A percentile compares a stretch with the other conserved stretches of the same genome.
Evolutionary conservation across 768 basidiomycete species (phyloP).

Genomic region (Lyophyllum semitale): DNA sequence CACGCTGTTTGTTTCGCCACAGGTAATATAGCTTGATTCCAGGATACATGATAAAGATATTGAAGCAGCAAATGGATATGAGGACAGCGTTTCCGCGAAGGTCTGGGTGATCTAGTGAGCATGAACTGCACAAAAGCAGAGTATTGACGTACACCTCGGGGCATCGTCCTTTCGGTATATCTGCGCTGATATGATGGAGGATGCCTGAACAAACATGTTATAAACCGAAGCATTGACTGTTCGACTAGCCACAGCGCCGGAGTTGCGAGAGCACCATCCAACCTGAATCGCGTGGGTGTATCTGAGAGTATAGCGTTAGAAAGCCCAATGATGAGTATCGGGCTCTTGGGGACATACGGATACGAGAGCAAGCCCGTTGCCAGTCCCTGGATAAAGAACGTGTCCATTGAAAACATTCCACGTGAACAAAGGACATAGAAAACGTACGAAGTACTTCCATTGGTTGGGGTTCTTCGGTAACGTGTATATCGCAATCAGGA

Average conservation of each 20-base stretch:
- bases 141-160: constrained; percentile 46
- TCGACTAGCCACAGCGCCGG: constrained; percentile 59
- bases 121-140: neutral
- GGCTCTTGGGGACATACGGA: constrained; percentile 31
- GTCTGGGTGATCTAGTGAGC: constrained; percentile 32
- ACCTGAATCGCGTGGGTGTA: constrained; percentile 57
- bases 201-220: constrained; percentile 57
- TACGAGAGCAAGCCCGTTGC: constrained; percentile 46
- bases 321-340: constrained; percentile 17
- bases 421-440: neutral
- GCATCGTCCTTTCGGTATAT: constrained; percentile 62
- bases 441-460: constrained; percentile 54
- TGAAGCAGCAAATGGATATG: constrained; percentile 53
- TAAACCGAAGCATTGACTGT: constrained; percentile 63
- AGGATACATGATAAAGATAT: constrained; percentile 54
- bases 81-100: constrained; percentile 58
- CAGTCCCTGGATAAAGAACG: constrained; percentile 31
- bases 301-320: constrained; percentile 17
- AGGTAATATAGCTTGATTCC: constrained; percentile 55
- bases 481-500: constrained; percentile 56
- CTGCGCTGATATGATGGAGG: constrained; percentile 47
- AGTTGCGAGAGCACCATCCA: constrained; percentile 61
- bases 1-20: constrained; percentile 58
- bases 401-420: neutral
- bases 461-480: constrained; percentile 49